These are phyloP conservation scores for Hylodesmum podocarpum DNA, from an alignment of 306 rosid species.

Conservation along the genomic window DNA sequence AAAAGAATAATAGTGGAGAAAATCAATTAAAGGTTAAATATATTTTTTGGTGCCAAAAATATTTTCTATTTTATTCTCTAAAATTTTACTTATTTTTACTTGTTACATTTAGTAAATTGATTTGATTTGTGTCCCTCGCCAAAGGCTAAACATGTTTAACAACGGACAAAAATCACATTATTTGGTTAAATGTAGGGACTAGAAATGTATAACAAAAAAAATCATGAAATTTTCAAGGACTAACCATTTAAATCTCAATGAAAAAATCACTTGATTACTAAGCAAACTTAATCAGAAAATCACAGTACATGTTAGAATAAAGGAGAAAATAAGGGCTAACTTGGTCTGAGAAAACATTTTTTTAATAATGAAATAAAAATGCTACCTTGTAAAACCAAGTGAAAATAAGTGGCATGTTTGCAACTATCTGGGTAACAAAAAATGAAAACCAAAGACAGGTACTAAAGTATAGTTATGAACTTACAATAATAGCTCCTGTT, in stretches of 20 bases:
- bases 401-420: neutral
- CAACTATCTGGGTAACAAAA: neutral
- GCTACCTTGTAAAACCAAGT: neutral
- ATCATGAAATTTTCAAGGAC: no score
- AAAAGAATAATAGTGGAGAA: neutral
- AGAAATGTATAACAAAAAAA: neutral
- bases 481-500: constrained; percentile 74
- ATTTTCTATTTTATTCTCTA: neutral
- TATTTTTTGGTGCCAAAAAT: neutral
- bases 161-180: no score
- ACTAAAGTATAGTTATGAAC: constrained; percentile 26
- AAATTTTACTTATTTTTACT: neutral
- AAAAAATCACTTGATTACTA: neutral
- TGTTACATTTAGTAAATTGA: neutral
- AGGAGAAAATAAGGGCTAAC: neutral
- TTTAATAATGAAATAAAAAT: neutral
- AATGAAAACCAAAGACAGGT: neutral
- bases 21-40: neutral
- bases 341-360: neutral
- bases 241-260: neutral
- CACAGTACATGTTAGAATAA: neutral
- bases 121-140: no score
- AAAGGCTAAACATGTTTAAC: no score
- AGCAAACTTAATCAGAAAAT: neutral
- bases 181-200: neutral